Evolutionary conservation across 1,284 basidiomycete genomes (phyloP), one percentile per base, ranked within the genome.

Genomic region (Sphaerobolus stellatus): DNA sequence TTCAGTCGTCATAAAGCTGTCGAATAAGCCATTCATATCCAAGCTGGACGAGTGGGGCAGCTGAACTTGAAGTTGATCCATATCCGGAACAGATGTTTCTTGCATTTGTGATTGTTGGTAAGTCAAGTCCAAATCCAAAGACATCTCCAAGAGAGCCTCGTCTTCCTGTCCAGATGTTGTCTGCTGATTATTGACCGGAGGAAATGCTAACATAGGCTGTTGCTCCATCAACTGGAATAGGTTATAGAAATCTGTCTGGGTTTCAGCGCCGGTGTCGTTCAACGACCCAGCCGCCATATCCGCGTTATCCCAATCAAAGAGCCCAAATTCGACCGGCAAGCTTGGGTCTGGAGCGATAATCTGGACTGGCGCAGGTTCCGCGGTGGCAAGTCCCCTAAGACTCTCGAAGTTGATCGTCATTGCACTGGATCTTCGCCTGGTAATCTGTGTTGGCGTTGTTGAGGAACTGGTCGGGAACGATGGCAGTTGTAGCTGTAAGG

Each of bases 291-390:
- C 33, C 8, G 36, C 22, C 16, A 33, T 14, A 28, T 36, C 46
- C 22, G 36, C 9, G 22, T 20, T 38, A 27, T 29, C 14, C 52
- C 45, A 54, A 30, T 54, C 34, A 24, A 48, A 54, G 16, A 54
- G 6, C 20, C 22, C 52, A 40, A 54, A 22, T 27, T 54, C 52
- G 27, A 54, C 22, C 3, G 52, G 46, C 5, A 48, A 16, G 16
- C 45, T 38, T 6, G 31, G 31, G 36, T 54, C 52, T 22, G 30
- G 33, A 14, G 31, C 34, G 14, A 34, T 8, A 36, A 48, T 54
- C 22, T 54, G 44, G n/a, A 54, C 46, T 13, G 45, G 46, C 33
- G 8, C 31, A 20, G 45, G 46, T 4, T 48, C 33, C 22, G 31
- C n/a, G 1, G 11, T 24, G 18, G 38, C 34, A n/a, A 54, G 27